Percentiles rank a stretch among this genome's conserved stretches.
phyloP scores from a whole-genome alignment of 2,329 filamentous ascomycete species.

The Colletotrichum salicis region DNA sequence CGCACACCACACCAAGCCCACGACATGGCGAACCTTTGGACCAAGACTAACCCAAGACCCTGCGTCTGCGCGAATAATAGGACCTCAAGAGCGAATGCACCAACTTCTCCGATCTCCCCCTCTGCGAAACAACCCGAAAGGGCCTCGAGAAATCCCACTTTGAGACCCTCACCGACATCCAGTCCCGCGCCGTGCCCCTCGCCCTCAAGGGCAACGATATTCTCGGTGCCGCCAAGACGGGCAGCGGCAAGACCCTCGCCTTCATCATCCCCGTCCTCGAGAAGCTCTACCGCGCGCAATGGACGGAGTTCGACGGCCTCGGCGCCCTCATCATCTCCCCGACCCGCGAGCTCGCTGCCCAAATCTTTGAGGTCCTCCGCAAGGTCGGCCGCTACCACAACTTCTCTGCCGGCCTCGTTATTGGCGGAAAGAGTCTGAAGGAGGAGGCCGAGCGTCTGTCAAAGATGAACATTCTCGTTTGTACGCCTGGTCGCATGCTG shows the following conservation, averaged over 20 bases:
- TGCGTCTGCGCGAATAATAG: slow-evolving; percentile 46
- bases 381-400: slow-evolving; percentile 90
- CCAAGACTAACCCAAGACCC: neutral
- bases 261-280: slow-evolving; percentile 94
- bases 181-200: slow-evolving; percentile 86
- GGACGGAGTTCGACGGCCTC: slow-evolving; percentile 90
- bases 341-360: slow-evolving; percentile 92
- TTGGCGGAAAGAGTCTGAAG: slow-evolving; percentile 89
- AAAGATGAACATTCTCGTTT: slow-evolving; percentile 97
- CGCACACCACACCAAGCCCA: neutral
- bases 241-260: slow-evolving; percentile 93
- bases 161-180: slow-evolving; percentile 89
- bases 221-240: slow-evolving; percentile 93
- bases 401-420: slow-evolving; percentile 92
- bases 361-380: slow-evolving; percentile 93
- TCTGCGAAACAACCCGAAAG: slow-evolving; percentile 81
- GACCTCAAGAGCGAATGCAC: slow-evolving; percentile 71
- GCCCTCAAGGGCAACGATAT: slow-evolving; percentile 89
- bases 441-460: slow-evolving; percentile 86
- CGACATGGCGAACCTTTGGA: neutral
- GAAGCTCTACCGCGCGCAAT: slow-evolving; percentile 88
- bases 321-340: slow-evolving; percentile 94
- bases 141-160: slow-evolving; percentile 91
- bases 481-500: slow-evolving; percentile 92
- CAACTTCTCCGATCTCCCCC: slow-evolving; percentile 84